phyloP scores from a whole-genome alignment of 108 stramenopile species.

The Aurantiochytrium sp. region DNA sequence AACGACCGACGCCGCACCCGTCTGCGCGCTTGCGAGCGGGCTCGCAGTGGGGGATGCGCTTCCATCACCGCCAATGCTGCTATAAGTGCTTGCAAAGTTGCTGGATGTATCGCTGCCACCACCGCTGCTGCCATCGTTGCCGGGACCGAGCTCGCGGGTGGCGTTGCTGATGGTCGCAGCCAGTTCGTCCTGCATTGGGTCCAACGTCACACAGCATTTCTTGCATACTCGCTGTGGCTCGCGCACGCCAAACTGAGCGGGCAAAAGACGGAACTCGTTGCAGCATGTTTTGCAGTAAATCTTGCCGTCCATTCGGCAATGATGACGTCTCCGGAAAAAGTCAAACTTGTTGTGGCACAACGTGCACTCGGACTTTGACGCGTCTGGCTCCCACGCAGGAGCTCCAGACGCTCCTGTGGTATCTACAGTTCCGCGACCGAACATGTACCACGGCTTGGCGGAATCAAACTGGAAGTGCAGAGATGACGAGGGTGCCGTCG shows the following conservation, averaged over 20 bases:
- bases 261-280: constrained; percentile 17
- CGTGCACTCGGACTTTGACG: neutral
- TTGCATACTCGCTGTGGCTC: constrained; percentile 29
- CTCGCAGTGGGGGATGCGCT: too few species aligned
- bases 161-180: neutral
- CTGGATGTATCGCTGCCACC: neutral
- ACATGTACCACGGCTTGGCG: neutral
- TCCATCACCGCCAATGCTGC: neutral
- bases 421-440: neutral
- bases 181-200: constrained; percentile 20
- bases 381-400: neutral
- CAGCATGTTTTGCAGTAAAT: constrained; percentile 32
- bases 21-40: too few species aligned
- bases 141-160: neutral
- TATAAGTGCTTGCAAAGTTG: neutral
- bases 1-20: too few species aligned
- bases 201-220: constrained; percentile 9
- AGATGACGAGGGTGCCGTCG: neutral
- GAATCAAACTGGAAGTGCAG: neutral
- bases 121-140: neutral
- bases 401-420: neutral
- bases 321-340: constrained; percentile 23
- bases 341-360: neutral
- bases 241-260: neutral
- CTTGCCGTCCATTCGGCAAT: constrained; percentile 33